phyloP scores from a whole-genome alignment of 306 rosid species.

The Cyamopsis tetragonoloba region DNA sequence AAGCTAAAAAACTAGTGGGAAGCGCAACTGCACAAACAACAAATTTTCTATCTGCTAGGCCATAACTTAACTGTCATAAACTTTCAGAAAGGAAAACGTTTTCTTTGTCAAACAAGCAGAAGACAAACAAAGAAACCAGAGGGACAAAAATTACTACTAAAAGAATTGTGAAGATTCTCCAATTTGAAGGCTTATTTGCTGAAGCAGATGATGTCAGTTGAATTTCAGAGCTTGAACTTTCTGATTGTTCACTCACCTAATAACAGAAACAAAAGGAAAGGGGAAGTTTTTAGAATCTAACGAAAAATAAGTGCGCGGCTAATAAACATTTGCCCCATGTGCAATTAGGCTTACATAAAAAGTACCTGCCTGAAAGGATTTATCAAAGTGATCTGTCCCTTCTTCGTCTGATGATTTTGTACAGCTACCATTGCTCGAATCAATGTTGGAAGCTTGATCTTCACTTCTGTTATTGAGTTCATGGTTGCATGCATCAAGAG shows the following conservation, averaged over 20 bases:
- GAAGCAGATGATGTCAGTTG: conserved; percentile 30
- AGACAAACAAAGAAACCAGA: conserved; percentile 35
- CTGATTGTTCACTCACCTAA: conserved; percentile 56
- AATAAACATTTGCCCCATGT: neutral
- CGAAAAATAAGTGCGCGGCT: neutral
- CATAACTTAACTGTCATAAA: conserved; percentile 26
- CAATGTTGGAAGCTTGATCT: conserved; percentile 43
- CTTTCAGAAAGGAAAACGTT: conserved; percentile 24
- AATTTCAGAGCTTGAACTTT: conserved; percentile 27
- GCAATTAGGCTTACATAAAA: neutral
- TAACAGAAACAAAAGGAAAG: conserved; percentile 14
- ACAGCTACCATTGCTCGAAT: conserved; percentile 39
- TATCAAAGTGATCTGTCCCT: conserved; percentile 32
- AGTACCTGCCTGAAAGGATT: conserved; percentile 77
- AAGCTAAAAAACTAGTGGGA: conserved; percentile 10
- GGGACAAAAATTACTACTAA: conserved; percentile 35
- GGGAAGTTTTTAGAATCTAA: conserved; percentile 9
- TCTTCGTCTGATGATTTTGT: conserved; percentile 42
- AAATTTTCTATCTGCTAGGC: conserved; percentile 13
- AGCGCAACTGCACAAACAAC: conserved; percentile 28
- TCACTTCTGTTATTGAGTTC: conserved; percentile 37
- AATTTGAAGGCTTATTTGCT: conserved; percentile 27
- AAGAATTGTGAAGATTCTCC: conserved; percentile 30
- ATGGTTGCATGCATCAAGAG: conserved; percentile 24
- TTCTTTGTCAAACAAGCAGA: conserved; percentile 41